A percentile compares a stretch with the other conserved stretches of the same genome.
These are phyloP conservation scores for Aureobasidium melanogenum DNA, from an alignment of 2,329 filamentous ascomycete genomes.

Conservation along the genomic window DNA sequence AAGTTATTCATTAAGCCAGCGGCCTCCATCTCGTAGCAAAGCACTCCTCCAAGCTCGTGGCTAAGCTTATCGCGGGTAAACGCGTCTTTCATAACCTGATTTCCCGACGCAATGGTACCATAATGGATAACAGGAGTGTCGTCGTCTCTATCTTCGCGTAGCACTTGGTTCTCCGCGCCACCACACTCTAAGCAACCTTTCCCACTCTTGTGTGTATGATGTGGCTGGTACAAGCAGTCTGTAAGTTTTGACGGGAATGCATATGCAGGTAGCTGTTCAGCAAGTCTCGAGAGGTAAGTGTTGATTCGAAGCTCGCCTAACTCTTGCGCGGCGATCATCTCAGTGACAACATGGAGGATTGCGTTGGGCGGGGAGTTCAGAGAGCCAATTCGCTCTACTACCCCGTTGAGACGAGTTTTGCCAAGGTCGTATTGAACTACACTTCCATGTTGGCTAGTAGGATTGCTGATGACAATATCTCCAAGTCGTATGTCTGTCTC, in stretches of 20 bases:
- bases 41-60: constrained; percentile 10
- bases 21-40: constrained; percentile 22
- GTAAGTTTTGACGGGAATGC: background rate
- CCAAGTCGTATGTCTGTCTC: constrained; percentile 20
- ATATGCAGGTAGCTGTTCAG: background rate
- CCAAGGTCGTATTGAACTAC: constrained; percentile 21
- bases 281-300: background rate
- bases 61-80: constrained; percentile 10
- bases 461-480: constrained; percentile 20
- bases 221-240: background rate
- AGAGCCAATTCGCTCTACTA: constrained; percentile 6
- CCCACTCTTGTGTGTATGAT: background rate
- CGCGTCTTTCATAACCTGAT: constrained; percentile 9
- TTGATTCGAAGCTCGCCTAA: background rate
- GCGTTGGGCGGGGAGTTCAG: constrained; percentile 10
- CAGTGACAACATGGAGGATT: constrained; percentile 10
- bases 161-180: background rate
- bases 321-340: constrained; percentile 3
- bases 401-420: constrained; percentile 4
- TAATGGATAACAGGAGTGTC: background rate
- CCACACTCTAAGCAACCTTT: background rate
- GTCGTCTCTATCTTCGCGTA: background rate
- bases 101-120: constrained; percentile 10
- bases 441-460: constrained; percentile 15
- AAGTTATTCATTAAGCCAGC: constrained; percentile 19